Conservation (phyloP, 2,329 filamentous ascomycete species). For the Aureobasidium uvarum region DNA sequence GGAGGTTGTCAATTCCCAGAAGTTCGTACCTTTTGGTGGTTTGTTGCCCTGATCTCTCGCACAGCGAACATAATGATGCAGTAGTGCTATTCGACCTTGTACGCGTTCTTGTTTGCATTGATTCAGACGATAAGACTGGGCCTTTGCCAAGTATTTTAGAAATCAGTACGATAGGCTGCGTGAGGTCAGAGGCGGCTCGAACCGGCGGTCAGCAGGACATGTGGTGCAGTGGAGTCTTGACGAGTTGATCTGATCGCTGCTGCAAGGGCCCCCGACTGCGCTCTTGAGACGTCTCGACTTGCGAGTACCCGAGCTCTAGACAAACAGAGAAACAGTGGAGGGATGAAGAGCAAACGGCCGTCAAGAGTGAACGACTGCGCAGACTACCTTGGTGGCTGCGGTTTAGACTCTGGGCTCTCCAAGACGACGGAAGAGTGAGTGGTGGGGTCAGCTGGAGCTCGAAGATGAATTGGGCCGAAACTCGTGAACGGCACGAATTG, state of each 20-base stretch:
- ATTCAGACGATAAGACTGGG: neutral
- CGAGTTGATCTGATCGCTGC: constrained; percentile 6
- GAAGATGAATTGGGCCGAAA: constrained; percentile 6
- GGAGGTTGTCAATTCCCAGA: neutral
- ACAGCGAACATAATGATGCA: neutral
- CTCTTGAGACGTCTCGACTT: neutral
- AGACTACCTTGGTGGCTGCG: constrained; percentile 5
- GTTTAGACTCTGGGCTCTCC: neutral
- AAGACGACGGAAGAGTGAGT: neutral
- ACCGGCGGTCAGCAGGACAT: constrained; percentile 17
- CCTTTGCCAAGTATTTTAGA: neutral
- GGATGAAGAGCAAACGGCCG: neutral
- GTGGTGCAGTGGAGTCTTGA: constrained; percentile 5
- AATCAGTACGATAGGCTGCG: neutral
- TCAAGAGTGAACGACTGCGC: neutral
- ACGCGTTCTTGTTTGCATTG: neutral
- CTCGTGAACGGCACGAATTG: neutral
- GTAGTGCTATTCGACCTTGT: no score
- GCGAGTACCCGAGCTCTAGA: neutral
- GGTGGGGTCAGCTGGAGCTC: constrained; percentile 8
- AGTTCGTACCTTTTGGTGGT: neutral
- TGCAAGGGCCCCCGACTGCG: constrained; percentile 21
- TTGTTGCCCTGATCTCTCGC: neutral
- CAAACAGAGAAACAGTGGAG: neutral
- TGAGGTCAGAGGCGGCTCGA: constrained; percentile 13